A percentile compares a stretch with the other conserved stretches of the same genome.
Evolutionary conservation across 1,284 basidiomycete species (phyloP).

Genomic region (Schizophyllum amplum): DNA sequence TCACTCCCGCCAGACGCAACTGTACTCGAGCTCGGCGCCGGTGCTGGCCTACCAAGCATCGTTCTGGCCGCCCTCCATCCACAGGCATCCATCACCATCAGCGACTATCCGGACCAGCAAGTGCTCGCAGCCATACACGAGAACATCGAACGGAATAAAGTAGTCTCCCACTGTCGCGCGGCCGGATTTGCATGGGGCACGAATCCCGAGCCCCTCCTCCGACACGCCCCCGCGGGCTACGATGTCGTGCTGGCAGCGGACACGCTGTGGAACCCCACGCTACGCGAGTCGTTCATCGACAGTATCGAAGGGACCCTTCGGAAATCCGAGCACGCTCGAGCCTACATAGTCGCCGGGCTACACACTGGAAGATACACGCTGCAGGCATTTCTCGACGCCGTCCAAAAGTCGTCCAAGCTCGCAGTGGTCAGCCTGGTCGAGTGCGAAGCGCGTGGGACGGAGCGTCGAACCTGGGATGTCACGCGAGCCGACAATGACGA

Average conservation of each 20-base stretch:
- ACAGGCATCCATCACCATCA: slow-evolving; percentile 39
- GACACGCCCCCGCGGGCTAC: slow-evolving; percentile 29
- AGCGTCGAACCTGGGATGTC: slow-evolving; percentile 43
- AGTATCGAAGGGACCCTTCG: slow-evolving; percentile 42
- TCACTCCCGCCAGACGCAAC: slow-evolving; percentile 23
- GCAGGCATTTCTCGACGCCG: slow-evolving; percentile 42
- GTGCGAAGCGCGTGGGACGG: slow-evolving; percentile 31
- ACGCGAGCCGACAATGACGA: slow-evolving; percentile 43
- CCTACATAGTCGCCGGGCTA: slow-evolving; percentile 59
- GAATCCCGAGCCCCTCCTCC: slow-evolving; percentile 30
- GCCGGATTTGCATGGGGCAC: slow-evolving; percentile 60
- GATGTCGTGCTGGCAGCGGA: slow-evolving; percentile 66
- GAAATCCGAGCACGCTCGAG: slow-evolving; percentile 33
- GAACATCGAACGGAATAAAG: slow-evolving; percentile 47
- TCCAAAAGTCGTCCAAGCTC: slow-evolving; percentile 18
- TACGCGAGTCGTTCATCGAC: slow-evolving; percentile 44
- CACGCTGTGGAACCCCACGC: slow-evolving; percentile 64
- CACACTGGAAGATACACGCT: slow-evolving; percentile 70
- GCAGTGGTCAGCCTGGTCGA: slow-evolving; percentile 41
- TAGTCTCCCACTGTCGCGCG: slow-evolving; percentile 35
- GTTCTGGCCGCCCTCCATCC: slow-evolving; percentile 43
- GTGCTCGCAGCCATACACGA: slow-evolving; percentile 49
- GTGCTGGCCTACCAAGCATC: slow-evolving; percentile 65
- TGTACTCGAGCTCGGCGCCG: slow-evolving; percentile 67
- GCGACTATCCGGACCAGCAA: slow-evolving; percentile 64